Percentiles rank a stretch among this genome's conserved stretches.
phyloP scores from a whole-genome alignment of 176 grass and related monocot species.

The Oryza australiensis region DNA sequence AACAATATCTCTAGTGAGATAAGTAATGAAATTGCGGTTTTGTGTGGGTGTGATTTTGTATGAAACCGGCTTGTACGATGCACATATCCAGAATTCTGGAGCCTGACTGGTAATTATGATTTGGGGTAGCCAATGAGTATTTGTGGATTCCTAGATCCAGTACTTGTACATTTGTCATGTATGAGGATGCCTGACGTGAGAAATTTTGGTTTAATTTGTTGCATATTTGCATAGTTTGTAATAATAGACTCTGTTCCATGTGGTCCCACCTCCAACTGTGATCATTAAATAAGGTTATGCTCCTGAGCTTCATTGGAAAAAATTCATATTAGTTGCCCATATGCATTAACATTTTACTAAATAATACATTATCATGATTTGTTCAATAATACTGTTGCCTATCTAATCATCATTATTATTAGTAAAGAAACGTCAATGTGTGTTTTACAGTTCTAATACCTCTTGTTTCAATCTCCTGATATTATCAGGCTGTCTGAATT shows the following conservation, averaged over 20 bases:
- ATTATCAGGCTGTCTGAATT: neutral
- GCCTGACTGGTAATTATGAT: neutral
- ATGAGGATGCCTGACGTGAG: neutral
- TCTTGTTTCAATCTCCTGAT: neutral
- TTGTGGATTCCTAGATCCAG: neutral
- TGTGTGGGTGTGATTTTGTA: neutral
- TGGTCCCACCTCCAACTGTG: neutral
- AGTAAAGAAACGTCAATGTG: neutral
- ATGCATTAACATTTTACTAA: constrained; percentile 28
- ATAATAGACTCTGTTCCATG: neutral
- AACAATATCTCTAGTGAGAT: neutral
- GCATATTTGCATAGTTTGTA: neutral
- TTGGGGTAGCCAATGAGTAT: neutral
- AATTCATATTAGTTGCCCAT: neutral
- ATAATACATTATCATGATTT: neutral
- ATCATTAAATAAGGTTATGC: constrained; percentile 11
- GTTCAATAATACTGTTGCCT: neutral
- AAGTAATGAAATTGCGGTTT: neutral
- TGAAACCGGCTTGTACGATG: neutral
- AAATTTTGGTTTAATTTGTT: neutral
- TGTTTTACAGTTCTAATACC: neutral
- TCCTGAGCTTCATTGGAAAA: neutral
- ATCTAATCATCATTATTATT: neutral
- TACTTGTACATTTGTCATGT: neutral
- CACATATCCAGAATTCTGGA: neutral